Conservation (phyloP, 306 rosid genomes). For the Lathyrus oleraceus region DNA sequence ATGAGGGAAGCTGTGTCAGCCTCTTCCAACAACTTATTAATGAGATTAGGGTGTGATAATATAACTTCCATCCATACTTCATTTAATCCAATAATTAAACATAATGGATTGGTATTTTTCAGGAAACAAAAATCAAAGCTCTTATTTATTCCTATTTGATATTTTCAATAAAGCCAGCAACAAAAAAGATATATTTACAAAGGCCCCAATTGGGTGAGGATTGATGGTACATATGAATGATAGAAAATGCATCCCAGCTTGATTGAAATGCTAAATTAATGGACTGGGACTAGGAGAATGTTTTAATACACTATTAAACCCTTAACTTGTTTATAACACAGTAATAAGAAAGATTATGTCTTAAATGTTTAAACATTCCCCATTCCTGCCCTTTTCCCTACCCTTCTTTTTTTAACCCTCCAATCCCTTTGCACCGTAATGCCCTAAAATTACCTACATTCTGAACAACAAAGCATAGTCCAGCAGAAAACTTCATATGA, state of each 20-base stretch:
- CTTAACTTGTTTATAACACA: neutral
- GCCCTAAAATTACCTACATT: neutral
- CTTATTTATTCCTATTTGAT: constrained; percentile 5
- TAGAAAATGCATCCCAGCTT: neutral
- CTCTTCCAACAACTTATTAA: constrained; percentile 18
- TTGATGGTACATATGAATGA: neutral
- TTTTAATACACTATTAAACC: neutral
- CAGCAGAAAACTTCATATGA: no score
- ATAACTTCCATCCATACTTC: neutral
- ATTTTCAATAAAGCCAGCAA: constrained; percentile 10
- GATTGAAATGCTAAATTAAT: neutral
- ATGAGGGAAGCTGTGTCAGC: neutral
- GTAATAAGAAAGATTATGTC: neutral
- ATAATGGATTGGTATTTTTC: neutral
- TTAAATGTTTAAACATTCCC: neutral
- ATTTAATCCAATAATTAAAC: constrained; percentile 7
- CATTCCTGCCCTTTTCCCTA: neutral
- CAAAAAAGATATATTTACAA: neutral
- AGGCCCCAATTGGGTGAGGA: neutral
- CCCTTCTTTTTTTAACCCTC: neutral
- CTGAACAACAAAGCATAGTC: neutral
- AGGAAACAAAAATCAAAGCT: neutral
- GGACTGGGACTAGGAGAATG: neutral
- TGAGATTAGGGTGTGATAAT: neutral
- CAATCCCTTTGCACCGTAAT: neutral